These are phyloP conservation scores for Salinomyces thailandicus DNA, from an alignment of 2,329 filamentous ascomycete genomes.

Conservation along the genomic window DNA sequence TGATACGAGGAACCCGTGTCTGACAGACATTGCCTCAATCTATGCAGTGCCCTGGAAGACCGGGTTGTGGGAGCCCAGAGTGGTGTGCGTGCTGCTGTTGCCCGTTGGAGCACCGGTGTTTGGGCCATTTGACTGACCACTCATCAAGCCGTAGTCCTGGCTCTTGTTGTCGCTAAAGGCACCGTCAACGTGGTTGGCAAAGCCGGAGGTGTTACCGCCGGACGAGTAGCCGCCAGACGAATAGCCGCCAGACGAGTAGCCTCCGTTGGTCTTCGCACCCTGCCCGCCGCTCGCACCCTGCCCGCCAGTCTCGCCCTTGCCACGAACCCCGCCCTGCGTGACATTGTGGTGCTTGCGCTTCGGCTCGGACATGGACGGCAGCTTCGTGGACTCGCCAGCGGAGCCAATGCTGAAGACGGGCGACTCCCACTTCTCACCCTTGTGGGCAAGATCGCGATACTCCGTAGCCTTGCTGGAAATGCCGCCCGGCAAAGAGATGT, in stretches of 20 bases:
- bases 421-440: slow-evolving; percentile 91
- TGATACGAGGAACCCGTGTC: slow-evolving; percentile 1
- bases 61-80: slow-evolving; percentile 34
- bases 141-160: background rate
- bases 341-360: slow-evolving; percentile 49
- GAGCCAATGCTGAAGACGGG: slow-evolving; percentile 82
- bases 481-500: slow-evolving; percentile 74
- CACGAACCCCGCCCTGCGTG: slow-evolving; percentile 22
- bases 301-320: slow-evolving; percentile 4
- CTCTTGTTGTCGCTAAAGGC: slow-evolving; percentile 24
- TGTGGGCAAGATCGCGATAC: slow-evolving; percentile 75
- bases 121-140: background rate
- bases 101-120: slow-evolving; percentile 9
- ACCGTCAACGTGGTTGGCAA: slow-evolving; percentile 34
- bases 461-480: slow-evolving; percentile 91
- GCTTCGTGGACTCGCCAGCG: slow-evolving; percentile 59
- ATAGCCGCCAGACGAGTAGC: slow-evolving; percentile 5
- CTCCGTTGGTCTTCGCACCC: slow-evolving; percentile 10
- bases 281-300: slow-evolving; percentile 8
- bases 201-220: slow-evolving; percentile 10
- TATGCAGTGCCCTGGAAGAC: slow-evolving; percentile 32
- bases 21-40: background rate
- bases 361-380: slow-evolving; percentile 50
- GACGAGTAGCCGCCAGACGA: slow-evolving; percentile 5
- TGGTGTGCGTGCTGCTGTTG: slow-evolving; percentile 25